These are phyloP conservation scores for Silene latifolia DNA, from an alignment of 148 eudicot genomes.

Conservation along the genomic window DNA sequence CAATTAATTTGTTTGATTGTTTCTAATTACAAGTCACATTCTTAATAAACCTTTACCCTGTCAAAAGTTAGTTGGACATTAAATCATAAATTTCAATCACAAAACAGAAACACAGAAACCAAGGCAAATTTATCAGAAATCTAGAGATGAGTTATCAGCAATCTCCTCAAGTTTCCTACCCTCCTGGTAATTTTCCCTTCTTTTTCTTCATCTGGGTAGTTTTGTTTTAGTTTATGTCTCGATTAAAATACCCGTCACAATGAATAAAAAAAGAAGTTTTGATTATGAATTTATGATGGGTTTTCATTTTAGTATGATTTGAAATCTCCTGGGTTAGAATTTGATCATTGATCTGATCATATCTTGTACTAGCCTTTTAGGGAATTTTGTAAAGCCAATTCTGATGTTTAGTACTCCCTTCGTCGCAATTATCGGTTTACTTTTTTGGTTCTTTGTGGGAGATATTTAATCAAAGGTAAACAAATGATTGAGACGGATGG, in stretches of 20 bases:
- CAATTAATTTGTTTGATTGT: too few relatives aligned
- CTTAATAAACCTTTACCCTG: neutral
- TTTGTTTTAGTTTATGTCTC: neutral
- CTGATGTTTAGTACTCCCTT: neutral
- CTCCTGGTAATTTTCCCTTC: constrained; percentile 14
- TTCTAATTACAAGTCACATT: neutral
- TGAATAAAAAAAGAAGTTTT: neutral
- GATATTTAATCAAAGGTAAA: too few relatives aligned
- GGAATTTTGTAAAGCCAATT: too few relatives aligned
- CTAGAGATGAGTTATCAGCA: constrained; percentile 26
- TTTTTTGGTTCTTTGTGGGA: too few relatives aligned
- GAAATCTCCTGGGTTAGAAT: neutral
- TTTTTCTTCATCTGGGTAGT: constrained; percentile 1
- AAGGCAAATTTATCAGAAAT: neutral
- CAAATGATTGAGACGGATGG: too few relatives aligned
- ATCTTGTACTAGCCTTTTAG: neutral
- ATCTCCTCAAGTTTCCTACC: constrained; percentile 16
- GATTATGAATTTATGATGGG: neutral
- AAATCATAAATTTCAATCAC: neutral
- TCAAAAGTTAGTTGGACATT: neutral
- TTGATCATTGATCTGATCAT: neutral
- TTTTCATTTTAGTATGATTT: neutral
- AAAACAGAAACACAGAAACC: neutral
- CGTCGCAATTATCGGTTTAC: too few relatives aligned
- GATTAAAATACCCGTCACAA: too few relatives aligned